Percentiles rank a stretch among this genome's conserved stretches.
These are phyloP conservation scores for Tuber calosporum DNA, from an alignment of 495 filamentous ascomycete species.

Conservation along the genomic window DNA sequence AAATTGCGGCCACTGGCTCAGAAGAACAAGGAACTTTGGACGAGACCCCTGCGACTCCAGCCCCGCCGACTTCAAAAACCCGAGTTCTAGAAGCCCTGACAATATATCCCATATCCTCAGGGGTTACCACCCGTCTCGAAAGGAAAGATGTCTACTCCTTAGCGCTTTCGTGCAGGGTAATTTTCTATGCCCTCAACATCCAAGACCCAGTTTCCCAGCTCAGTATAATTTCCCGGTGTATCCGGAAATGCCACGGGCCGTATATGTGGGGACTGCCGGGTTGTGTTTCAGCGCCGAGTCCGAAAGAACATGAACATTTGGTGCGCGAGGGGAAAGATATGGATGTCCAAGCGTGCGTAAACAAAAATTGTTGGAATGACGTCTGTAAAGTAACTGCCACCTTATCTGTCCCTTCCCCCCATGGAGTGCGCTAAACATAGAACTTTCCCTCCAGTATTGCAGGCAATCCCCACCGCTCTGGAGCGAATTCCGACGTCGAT, in stretches of 20 bases:
- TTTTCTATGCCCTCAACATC: not conserved
- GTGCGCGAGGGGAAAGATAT: not conserved
- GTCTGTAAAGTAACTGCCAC: not conserved
- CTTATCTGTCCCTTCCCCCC: not conserved
- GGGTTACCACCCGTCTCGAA: not conserved
- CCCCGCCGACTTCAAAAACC: not conserved
- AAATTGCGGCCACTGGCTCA: not conserved
- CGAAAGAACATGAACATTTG: not conserved
- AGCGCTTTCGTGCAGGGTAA: not conserved
- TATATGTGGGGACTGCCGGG: not conserved
- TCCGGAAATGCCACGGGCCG: not conserved
- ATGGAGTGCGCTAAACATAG: not conserved
- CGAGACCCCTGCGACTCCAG: not conserved
- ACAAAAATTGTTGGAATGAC: not conserved
- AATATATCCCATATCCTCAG: not conserved
- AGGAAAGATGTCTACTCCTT: not conserved
- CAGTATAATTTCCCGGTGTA: not conserved
- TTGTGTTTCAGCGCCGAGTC: not conserved
- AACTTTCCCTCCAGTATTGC: not conserved
- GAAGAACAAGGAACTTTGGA: not conserved
- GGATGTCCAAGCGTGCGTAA: not conserved
- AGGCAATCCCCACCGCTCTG: not conserved
- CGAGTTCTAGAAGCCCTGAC: not conserved
- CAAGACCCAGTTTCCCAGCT: not conserved
- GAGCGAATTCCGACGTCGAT: not conserved